These are phyloP conservation scores for Murraya paniculata DNA, from an alignment of 345 rosid species.

Conservation along the genomic window DNA sequence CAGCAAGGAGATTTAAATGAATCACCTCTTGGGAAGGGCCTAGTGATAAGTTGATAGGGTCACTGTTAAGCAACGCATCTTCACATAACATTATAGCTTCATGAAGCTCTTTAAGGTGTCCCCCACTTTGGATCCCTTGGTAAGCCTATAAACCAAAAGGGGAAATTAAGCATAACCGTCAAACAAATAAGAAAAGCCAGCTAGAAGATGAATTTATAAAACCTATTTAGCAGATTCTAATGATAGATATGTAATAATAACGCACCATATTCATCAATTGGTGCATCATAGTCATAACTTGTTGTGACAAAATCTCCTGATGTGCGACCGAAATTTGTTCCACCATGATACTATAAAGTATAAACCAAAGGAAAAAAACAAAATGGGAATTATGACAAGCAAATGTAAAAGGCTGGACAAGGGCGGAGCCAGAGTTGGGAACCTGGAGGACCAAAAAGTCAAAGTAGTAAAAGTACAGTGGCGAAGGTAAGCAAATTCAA, in stretches of 20 bases:
- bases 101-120: slow-evolving; percentile 89
- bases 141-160: slow-evolving; percentile 46
- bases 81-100: slow-evolving; percentile 76
- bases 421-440: no score
- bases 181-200: no score
- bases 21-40: slow-evolving; percentile 77
- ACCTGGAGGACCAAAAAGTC: no score
- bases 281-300: slow-evolving; percentile 97
- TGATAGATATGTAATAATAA: background rate
- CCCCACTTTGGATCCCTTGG: slow-evolving; percentile 95
- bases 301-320: slow-evolving; percentile 88
- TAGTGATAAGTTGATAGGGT: slow-evolving; percentile 47
- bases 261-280: slow-evolving; percentile 97
- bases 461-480: no score
- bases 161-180: background rate
- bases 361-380: slow-evolving; percentile 13
- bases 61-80: slow-evolving; percentile 49
- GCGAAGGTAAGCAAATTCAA: no score
- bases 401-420: no score
- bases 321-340: slow-evolving; percentile 96
- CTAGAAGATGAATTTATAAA: no score
- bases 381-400: background rate
- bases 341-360: slow-evolving; percentile 76
- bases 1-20: background rate
- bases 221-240: background rate